Percentiles rank a stretch among this genome's conserved stretches.
Conservation (phyloP, 2,329 filamentous ascomycete species). For the Penicillium sumatraense region DNA sequence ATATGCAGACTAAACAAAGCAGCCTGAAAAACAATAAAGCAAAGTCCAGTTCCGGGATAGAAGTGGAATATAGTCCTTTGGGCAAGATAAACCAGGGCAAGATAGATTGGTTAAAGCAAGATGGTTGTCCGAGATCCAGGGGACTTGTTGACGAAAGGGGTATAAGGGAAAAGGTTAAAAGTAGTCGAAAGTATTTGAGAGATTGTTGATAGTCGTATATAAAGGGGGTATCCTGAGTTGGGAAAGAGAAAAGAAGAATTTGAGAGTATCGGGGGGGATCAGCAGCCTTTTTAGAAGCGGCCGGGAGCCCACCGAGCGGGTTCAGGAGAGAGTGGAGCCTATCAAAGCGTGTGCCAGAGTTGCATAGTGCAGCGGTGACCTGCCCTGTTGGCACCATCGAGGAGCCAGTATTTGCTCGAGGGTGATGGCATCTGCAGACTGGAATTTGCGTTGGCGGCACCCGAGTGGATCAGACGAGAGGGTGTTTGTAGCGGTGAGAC, state of each 20-base stretch:
- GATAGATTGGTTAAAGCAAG: slow-evolving; percentile 8
- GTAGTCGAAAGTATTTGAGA: not conserved
- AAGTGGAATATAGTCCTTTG: slow-evolving; percentile 35
- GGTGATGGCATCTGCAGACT: slow-evolving; percentile 27
- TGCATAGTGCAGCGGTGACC: slow-evolving; percentile 21
- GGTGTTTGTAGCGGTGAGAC: slow-evolving; percentile 30
- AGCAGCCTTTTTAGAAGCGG: slow-evolving; percentile 28
- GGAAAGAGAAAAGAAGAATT: slow-evolving; percentile 19
- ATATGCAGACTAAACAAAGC: slow-evolving; percentile 27
- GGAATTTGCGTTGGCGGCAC: slow-evolving; percentile 17
- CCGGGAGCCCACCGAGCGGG: slow-evolving; percentile 9
- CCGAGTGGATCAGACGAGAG: slow-evolving; percentile 22
- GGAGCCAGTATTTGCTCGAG: slow-evolving; percentile 21
- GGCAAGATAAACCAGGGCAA: slow-evolving; percentile 28
- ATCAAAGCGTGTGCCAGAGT: slow-evolving; percentile 28
- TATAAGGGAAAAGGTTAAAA: not conserved
- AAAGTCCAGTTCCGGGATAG: slow-evolving; percentile 36
- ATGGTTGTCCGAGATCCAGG: slow-evolving; percentile 3
- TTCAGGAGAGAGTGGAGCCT: slow-evolving; percentile 19
- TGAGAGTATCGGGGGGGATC: slow-evolving; percentile 15
- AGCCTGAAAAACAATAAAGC: slow-evolving; percentile 36
- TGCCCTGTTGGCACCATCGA: slow-evolving; percentile 27
- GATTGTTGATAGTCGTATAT: slow-evolving; percentile 21
- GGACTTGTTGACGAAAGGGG: not conserved
- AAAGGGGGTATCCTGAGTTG: slow-evolving; percentile 24